Evolutionary conservation across 768 basidiomycete species (phyloP).

Genomic region (Holtermannia corniformis): DNA sequence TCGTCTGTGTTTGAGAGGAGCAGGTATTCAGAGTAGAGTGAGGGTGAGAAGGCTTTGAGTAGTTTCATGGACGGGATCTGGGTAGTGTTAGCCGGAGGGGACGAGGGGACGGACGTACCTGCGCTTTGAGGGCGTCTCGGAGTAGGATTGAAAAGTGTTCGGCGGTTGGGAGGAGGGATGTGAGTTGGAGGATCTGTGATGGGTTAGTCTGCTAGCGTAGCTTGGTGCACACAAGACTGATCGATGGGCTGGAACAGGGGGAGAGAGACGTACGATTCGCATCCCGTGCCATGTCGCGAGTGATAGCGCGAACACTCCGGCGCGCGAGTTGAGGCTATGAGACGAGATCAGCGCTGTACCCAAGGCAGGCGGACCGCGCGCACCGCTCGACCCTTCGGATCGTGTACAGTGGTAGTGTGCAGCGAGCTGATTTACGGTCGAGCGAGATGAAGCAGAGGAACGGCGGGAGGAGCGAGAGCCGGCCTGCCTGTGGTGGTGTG

Average conservation of each 20-base stretch:
- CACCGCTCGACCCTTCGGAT: conserved; percentile 81
- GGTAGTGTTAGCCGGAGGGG: neutral
- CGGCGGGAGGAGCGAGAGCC: conserved; percentile 75
- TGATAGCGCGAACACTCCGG: conserved; percentile 93
- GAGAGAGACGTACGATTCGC: conserved; percentile 61
- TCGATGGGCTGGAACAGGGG: neutral
- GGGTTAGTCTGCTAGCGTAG: neutral
- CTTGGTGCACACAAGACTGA: neutral
- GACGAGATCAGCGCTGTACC: too few species aligned
- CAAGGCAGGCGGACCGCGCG: conserved; percentile 1
- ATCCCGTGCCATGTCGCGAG: conserved; percentile 87
- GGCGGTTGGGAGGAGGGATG: conserved; percentile 82
- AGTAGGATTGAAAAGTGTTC: conserved; percentile 85
- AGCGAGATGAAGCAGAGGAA: conserved; percentile 83
- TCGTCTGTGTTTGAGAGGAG: conserved; percentile 33
- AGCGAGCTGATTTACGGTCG: conserved; percentile 83
- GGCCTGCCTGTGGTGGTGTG: conserved; percentile 67
- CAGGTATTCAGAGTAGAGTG: conserved; percentile 89
- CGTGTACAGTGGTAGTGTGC: conserved; percentile 83
- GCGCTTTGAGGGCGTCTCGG: conserved; percentile 76
- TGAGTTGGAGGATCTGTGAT: conserved; percentile 68
- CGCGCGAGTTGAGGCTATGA: conserved; percentile 64
- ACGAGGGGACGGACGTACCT: conserved; percentile 39
- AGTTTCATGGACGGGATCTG: conserved; percentile 79
- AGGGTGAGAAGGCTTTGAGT: conserved; percentile 80